A percentile compares a stretch with the other conserved stretches of the same genome.
phyloP scores from a whole-genome alignment of 176 grass and related monocot genomes.

The Ensete ventricosum region DNA sequence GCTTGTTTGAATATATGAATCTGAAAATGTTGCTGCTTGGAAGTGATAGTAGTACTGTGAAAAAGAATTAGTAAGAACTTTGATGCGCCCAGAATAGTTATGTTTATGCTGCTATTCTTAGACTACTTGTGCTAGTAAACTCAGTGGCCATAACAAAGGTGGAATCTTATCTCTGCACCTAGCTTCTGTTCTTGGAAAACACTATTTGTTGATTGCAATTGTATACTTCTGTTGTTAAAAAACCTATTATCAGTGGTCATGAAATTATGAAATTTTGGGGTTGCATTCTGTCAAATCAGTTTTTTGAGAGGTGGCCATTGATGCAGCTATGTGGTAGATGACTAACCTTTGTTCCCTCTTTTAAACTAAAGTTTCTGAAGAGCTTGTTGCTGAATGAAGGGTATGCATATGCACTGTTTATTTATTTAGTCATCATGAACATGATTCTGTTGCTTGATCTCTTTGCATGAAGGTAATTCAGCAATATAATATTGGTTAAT shows the following conservation, averaged over 20 bases:
- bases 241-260: too few relatives aligned
- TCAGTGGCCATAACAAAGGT: too few relatives aligned
- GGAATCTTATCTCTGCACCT: too few relatives aligned
- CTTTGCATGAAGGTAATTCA: neutral
- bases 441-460: neutral
- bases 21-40: neutral
- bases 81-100: neutral
- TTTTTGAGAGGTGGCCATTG: too few relatives aligned
- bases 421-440: neutral
- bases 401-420: neutral
- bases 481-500: neutral
- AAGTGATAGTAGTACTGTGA: neutral
- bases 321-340: too few relatives aligned
- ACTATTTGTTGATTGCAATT: too few relatives aligned
- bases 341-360: too few relatives aligned
- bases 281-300: neutral
- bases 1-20: neutral
- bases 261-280: neutral
- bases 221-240: too few relatives aligned
- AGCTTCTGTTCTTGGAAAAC: too few relatives aligned
- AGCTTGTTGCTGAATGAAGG: neutral
- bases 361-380: neutral
- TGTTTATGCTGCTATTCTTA: neutral
- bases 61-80: too few relatives aligned
- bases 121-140: too few relatives aligned